Evolutionary conservation across 2,329 filamentous ascomycete genomes (phyloP), one percentile per base, ranked within the genome.

Genomic region (Beauveria rudraprayagi): DNA sequence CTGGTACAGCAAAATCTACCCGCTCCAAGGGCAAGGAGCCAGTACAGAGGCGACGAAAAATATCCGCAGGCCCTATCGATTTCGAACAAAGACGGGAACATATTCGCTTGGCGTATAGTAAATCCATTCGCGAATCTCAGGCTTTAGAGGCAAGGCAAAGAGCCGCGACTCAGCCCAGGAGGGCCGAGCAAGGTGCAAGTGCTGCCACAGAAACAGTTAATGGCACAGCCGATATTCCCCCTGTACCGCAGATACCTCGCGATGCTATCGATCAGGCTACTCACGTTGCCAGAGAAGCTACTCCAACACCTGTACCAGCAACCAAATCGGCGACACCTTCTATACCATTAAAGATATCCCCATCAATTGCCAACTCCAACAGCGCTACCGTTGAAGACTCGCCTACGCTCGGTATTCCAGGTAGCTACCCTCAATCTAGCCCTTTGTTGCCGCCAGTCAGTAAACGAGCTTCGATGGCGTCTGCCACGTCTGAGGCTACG

Each of bases 31-130:
- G 70, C 24, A 67, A 64, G 3, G 66, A 63, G 68, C 54, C 68
- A 67, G 26, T 62, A 69, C 28, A 64, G 66, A 19, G 62, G 37
- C 76, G 80, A 62, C 78, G 80, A 48, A 85, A 84, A 68, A 77
- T 84, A 56, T 82, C 83, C 1, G 76, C 92, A 62, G 88, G 88
- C 1, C 88, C 88, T 63, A 90, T 95, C 57, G 90, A 96, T 73
- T 94, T 95, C 70, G 91, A 89, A 63, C 89, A 90, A 66, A 83
- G 91, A 56, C 83, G 92, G 67, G 88, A 91, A 69, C 86, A 87
- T 63, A 95, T 96, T 67, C 88, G 92, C 67, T 84, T 91, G 61
- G 91, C 91, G 16, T 93, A 95, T 72, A 92, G 86, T 67, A 90
- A 89, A 70, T 91, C 89, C n/a, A 86, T 94, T 53, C 83, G 88